Conservation (phyloP, 495 filamentous ascomycete genomes). For the Penicillium turbatum region DNA sequence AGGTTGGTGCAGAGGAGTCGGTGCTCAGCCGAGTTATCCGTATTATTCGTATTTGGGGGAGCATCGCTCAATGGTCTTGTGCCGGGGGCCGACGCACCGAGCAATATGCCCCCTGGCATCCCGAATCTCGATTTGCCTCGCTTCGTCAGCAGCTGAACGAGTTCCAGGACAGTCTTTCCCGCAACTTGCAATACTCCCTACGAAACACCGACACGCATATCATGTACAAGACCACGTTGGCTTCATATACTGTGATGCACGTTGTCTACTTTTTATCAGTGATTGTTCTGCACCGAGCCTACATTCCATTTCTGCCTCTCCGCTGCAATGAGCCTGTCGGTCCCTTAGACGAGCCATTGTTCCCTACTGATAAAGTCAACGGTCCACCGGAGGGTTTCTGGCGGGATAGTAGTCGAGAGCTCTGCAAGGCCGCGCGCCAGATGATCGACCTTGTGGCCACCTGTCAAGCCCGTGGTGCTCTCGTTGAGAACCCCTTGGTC, state of each 20-base stretch:
- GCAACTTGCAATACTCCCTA: slow-evolving; percentile 64
- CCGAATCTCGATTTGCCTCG: slow-evolving; percentile 56
- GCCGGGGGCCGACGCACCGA: slow-evolving; percentile 63
- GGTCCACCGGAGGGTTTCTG: slow-evolving; percentile 59
- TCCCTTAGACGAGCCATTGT: slow-evolving; percentile 67
- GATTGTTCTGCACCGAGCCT: slow-evolving; percentile 77
- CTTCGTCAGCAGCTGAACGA: slow-evolving; percentile 56
- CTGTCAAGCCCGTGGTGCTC: slow-evolving; percentile 62
- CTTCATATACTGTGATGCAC: slow-evolving; percentile 73
- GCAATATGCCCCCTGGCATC: slow-evolving; percentile 59
- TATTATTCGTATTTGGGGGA: slow-evolving; percentile 73
- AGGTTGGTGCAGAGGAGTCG: slow-evolving; percentile 59
- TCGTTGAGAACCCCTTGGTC: slow-evolving; percentile 76
- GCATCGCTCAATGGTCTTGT: slow-evolving; percentile 71
- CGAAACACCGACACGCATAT: slow-evolving; percentile 80
- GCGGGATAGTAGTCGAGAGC: slow-evolving; percentile 67
- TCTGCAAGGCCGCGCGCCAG: slow-evolving; percentile 68
- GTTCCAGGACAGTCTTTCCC: slow-evolving; percentile 65
- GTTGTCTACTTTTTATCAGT: slow-evolving; percentile 70
- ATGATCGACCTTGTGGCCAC: slow-evolving; percentile 73
- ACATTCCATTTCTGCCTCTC: slow-evolving; percentile 76
- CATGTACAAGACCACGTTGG: slow-evolving; percentile 63
- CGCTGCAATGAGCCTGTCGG: slow-evolving; percentile 64
- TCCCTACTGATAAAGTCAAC: slow-evolving; percentile 49
- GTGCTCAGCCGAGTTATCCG: slow-evolving; percentile 73